Evolutionary conservation across 352 stramenopile genomes (phyloP).

Genomic region (Pythium aquatile): DNA sequence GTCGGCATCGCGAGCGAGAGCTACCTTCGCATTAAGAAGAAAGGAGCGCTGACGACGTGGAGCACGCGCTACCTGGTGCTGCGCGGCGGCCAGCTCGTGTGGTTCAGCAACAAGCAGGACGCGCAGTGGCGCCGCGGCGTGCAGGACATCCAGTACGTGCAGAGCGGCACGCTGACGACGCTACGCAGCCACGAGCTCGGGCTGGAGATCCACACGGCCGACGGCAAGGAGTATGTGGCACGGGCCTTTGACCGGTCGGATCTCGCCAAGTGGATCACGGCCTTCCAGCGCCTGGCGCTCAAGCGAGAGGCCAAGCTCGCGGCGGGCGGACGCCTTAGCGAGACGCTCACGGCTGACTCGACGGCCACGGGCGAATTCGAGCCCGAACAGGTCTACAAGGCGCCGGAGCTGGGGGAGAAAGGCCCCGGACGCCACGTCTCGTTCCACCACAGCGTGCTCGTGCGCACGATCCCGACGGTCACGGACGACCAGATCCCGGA

Average conservation of each 20-base stretch:
- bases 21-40: slow-evolving; percentile 64
- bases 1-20: slow-evolving; percentile 38
- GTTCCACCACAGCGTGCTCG: slow-evolving; percentile 57
- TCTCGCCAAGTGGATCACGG: slow-evolving; percentile 59
- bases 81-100: slow-evolving; percentile 37
- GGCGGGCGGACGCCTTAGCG: slow-evolving; percentile 27
- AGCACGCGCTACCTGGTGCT: slow-evolving; percentile 65
- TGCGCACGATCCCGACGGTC: slow-evolving; percentile 55
- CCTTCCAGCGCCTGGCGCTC: slow-evolving; percentile 57
- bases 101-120: slow-evolving; percentile 59
- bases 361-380: slow-evolving; percentile 21
- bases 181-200: slow-evolving; percentile 39
- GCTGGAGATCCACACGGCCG: slow-evolving; percentile 43
- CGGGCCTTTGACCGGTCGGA: slow-evolving; percentile 57
- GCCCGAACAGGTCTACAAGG: not conserved
- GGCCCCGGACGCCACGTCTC: slow-evolving; percentile 40
- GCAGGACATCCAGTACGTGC: slow-evolving; percentile 39
- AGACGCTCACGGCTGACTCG: slow-evolving; percentile 32
- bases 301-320: slow-evolving; percentile 36
- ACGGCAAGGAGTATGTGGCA: slow-evolving; percentile 45
- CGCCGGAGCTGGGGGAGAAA: not conserved
- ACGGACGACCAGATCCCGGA: slow-evolving; percentile 46
- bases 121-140: slow-evolving; percentile 37
- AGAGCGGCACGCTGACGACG: slow-evolving; percentile 38
- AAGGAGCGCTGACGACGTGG: slow-evolving; percentile 47